A percentile compares a stretch with the other conserved stretches of the same genome.
phyloP scores from a whole-genome alignment of 176 grass and related monocot species.

The Hyparrhenia diplandra region DNA sequence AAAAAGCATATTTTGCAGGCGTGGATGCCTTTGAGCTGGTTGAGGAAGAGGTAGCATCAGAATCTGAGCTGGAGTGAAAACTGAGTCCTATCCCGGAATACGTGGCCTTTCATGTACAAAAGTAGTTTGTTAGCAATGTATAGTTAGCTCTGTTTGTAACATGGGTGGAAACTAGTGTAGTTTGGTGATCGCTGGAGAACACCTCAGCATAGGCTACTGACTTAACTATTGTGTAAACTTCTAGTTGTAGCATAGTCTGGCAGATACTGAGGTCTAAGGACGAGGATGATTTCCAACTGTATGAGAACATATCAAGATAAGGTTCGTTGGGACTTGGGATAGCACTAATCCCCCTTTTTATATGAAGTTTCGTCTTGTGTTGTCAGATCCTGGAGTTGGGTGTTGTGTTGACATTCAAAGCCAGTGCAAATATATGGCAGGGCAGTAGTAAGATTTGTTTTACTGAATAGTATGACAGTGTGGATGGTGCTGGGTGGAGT shows the following conservation, averaged over 20 bases:
- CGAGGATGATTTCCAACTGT: not conserved
- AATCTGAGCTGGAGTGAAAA: conserved; percentile 34
- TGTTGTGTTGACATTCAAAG: too few species aligned
- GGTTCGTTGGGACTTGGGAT: too few species aligned
- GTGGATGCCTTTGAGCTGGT: conserved; percentile 51
- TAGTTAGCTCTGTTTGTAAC: not conserved
- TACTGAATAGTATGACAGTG: too few species aligned
- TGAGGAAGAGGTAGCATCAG: conserved; percentile 45
- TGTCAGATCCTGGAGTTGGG: too few species aligned
- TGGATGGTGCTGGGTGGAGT: too few species aligned
- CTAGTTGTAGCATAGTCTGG: not conserved
- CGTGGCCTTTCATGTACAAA: conserved; percentile 7
- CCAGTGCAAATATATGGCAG: too few species aligned
- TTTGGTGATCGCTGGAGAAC: not conserved
- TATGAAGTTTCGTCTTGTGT: too few species aligned
- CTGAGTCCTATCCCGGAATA: not conserved
- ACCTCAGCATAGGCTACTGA: not conserved
- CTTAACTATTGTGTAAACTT: not conserved
- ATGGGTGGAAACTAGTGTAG: not conserved
- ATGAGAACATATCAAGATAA: not conserved
- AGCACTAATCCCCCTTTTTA: not conserved
- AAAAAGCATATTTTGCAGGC: conserved; percentile 49
- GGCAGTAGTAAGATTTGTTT: too few species aligned
- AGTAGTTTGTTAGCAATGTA: not conserved
- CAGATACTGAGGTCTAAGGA: not conserved